Evolutionary conservation across 495 filamentous ascomycete species (phyloP).

Genomic region (Penicillium bialowiezense): DNA sequence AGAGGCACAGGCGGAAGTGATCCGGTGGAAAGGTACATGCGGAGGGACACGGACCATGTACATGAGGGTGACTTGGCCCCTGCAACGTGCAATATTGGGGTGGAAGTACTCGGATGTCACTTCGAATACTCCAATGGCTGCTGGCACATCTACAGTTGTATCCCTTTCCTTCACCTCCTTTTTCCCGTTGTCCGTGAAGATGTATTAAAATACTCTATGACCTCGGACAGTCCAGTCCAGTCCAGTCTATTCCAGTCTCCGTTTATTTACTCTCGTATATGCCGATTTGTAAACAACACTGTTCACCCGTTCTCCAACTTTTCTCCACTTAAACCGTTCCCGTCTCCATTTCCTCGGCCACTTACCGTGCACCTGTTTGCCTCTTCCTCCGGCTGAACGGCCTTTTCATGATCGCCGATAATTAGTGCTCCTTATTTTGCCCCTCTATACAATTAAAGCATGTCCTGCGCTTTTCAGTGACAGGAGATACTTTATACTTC

Average conservation of each 20-base stretch:
- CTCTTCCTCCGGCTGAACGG: slow-evolving; percentile 12
- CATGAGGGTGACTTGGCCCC: not conserved
- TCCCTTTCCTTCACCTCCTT: not conserved
- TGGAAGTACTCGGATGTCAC: not conserved
- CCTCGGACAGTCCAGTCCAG: too few relatives aligned
- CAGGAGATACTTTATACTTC: too few relatives aligned
- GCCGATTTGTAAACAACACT: not conserved
- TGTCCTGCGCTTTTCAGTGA: not conserved
- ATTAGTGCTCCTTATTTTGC: slow-evolving; percentile 8
- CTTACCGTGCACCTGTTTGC: not conserved
- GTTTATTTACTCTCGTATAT: not conserved
- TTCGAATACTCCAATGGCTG: not conserved
- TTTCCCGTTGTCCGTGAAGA: not conserved
- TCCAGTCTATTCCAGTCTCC: not conserved
- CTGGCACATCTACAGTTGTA: too few relatives aligned
- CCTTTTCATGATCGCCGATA: slow-evolving; percentile 11
- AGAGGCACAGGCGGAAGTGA: not conserved
- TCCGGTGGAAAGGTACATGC: not conserved
- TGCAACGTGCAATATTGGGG: not conserved
- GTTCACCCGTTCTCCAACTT: slow-evolving; percentile 4
- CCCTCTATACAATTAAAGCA: not conserved
- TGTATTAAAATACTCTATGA: too few relatives aligned
- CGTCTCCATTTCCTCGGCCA: slow-evolving; percentile 6
- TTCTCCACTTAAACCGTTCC: slow-evolving; percentile 1
- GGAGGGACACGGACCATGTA: not conserved